Evolutionary conservation across 129 eudicot genomes (phyloP).

Genomic region (Flaveria bidentis): DNA sequence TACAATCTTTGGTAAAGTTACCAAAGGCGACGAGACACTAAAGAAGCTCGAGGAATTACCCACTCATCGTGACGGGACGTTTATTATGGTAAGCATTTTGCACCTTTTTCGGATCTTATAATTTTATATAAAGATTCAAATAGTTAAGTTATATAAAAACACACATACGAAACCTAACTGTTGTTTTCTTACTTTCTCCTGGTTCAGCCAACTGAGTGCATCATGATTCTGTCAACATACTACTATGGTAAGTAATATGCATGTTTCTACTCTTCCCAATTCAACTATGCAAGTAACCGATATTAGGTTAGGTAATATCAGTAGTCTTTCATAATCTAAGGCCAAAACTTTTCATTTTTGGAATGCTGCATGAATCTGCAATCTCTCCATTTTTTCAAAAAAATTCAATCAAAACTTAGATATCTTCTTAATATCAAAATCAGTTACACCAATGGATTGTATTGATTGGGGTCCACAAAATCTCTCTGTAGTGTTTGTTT

Average conservation of each 20-base stretch:
- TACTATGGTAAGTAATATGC: slow-evolving; percentile 73
- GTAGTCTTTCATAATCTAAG: neutral
- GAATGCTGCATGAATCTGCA: neutral
- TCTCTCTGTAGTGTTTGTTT: neutral
- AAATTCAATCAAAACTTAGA: neutral
- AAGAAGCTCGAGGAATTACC: slow-evolving; percentile 94
- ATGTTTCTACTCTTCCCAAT: slow-evolving; percentile 6
- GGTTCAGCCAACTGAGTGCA: slow-evolving; percentile 84
- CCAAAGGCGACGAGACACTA: slow-evolving; percentile 94
- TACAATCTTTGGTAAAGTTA: slow-evolving; percentile 94
- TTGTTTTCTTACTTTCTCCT: neutral
- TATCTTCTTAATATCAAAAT: neutral
- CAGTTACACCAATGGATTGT: neutral
- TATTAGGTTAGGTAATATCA: neutral
- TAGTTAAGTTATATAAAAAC: neutral
- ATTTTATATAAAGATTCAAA: slow-evolving; percentile 5
- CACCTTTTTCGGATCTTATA: slow-evolving; percentile 10
- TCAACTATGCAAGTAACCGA: neutral
- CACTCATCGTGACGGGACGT: slow-evolving; percentile 92
- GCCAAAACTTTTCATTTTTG: neutral
- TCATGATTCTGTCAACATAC: slow-evolving; percentile 81
- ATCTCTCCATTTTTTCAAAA: neutral
- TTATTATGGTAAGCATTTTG: slow-evolving; percentile 75
- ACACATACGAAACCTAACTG: neutral
- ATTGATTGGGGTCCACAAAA: neutral